Base-by-base conservation (phyloP, 148 eudicot species). In the Hydrangea macrophylla region DNA sequence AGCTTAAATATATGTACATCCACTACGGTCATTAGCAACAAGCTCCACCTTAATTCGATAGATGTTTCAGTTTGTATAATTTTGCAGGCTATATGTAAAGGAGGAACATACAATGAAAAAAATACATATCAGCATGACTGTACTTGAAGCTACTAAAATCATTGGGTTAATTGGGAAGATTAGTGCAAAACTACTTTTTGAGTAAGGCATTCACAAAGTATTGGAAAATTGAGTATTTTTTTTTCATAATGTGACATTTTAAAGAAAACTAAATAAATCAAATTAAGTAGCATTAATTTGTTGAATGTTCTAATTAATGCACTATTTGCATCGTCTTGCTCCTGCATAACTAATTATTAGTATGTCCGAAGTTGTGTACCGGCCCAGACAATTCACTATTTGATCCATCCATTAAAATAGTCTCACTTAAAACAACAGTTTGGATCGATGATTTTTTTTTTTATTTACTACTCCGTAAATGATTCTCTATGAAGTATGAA, bases 41-140 rank as follows among this genome's bases (percentile, higher is more conserved):
- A 92, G 91, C 69, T 92, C 98, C 86, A 89, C 96, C 79, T 92
- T n/a, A n/a, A n/a, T n/a, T 92, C 4, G 96, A 79, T 18, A 92
- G 86, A 84, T 90, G 96, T 77, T 83, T 92, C 77, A 92, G 83
- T 85, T 92, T 92, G 84, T 92, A 92, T 37, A 90, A 59, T 79
- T 89, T 92, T 56, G 98, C 93, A 59, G 93, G 89, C 98, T 92
- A 71, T 75, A n/a, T n/a, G n/a, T n/a, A n/a, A n/a, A 85, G 50
- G 50, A 17, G 51, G 50, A 69, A 69, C 30, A 22, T 61, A 58
- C 18, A 56, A 15, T 9, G 32, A n/a, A n/a, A n/a, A n/a, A n/a
- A 24, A 8, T 2, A 24, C 51, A 35, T 55, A 39, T 54, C 30
- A 51, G 17, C 68, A 48, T 35, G 5, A 35, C 53, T 7, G 11